Base-by-base conservation (phyloP, 176 grass and related monocot species). In the Puya raimondii region DNA sequence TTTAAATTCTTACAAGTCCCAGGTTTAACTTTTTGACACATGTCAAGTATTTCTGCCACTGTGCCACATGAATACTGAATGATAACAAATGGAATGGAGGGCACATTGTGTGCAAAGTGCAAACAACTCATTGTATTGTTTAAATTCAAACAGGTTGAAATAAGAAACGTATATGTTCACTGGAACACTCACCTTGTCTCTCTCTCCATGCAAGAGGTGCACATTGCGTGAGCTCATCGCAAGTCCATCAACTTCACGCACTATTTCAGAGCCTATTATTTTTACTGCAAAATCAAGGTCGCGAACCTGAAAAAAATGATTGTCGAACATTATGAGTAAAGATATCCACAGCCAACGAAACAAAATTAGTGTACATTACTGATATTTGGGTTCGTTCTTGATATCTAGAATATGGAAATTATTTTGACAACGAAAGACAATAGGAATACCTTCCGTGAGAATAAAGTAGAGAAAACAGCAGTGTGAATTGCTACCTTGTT, bases 151-250 rank as follows among this genome's bases (percentile, higher is more conserved):
- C 4, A 59, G 20, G 16, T 59, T 59, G 15, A 59, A 15, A 59
- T 18, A 17, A 16, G 7, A 59, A 59, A 59, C 7, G 16, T 59
- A 17, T 17, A 21, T 17, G 15, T 17, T 59, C 20, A 18, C n/a
- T 59, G n/a, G 16, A 17, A 70, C 18, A 72, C 72, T 48, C 47
- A 97, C 93, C 89, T 92, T 88, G 48, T 90, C 76, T 67, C 86
- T 82, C 59, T 97, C 74, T 67, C 76, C 53, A 16, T 2, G 17
- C 1, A 72, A 88, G 15, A 97, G 82, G 65, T 20, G 82, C 80
- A 92, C 94, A 78, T 97, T 97, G 11, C 94, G 80, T 26, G 94
- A 97, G 83, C 89, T 92, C 94, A 97, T 92, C 17, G 94, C 89
- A 80, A 92, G 86, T 63, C 94, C 89, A 82, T 97, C 94, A 74